Evolutionary conservation across 768 basidiomycete genomes (phyloP), one percentile per base, ranked within the genome.

Genomic region (Gloeostereum incarnatum): DNA sequence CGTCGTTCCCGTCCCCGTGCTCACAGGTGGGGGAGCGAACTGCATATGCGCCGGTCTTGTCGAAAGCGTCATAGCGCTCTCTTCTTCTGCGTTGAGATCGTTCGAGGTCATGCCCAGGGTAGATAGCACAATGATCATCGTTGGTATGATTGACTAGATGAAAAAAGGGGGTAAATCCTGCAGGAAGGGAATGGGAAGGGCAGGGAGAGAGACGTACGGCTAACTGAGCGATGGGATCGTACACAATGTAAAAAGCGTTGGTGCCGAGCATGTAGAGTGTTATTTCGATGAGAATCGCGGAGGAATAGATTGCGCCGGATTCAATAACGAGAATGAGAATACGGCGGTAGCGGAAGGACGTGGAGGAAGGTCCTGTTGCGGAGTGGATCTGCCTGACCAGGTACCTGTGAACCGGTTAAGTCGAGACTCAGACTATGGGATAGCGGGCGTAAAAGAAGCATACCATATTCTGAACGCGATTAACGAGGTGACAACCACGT

Each of bases 211-310:
- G 18, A 40, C 43, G 10, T 16, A 36, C 43, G 10, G 43, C 40
- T n/a, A 44, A 27, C 24, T 44, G 43, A 31, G 43, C 43, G 45
- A 58, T 55, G n/a, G 59, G 54, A 41, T 62, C 61, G 31, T 58
- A 58, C n/a, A 61, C 44, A 36, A 61, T 61, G 48, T 61, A 61
- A 45, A 62, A 57, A 11, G 55, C 54, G 41, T 58, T 59, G 14
- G 47, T 51, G 19, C 47, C 43, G n/a, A 56, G 27, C 48, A 56
- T 56, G 43, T 61, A 62, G 31, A 59, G 54, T 3, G 52, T 52
- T 27, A 62, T 55, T 36, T 58, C 56, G 43, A 58, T 51, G 14
- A 60, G 39, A 32, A 60, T 42, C 4, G 59, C 56, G 25, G 54
- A 47, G 13, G 59, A 58, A 43, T 59, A 59, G 31, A 56, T 48